A percentile compares a stretch with the other conserved stretches of the same genome.
Evolutionary conservation across 345 rosid species (phyloP).

Genomic region (Draba incana): DNA sequence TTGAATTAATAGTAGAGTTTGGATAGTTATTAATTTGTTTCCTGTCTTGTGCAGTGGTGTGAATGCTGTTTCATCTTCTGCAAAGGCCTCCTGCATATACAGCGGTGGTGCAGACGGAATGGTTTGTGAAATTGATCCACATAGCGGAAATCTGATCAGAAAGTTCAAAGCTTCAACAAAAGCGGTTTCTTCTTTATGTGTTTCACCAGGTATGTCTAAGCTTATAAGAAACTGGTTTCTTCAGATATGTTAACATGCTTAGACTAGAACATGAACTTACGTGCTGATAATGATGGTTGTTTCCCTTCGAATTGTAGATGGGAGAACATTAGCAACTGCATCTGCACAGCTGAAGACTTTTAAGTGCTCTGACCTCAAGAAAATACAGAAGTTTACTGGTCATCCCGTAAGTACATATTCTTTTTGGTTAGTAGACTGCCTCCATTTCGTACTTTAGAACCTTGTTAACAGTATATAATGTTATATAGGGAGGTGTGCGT

Average conservation of each 20-base stretch:
- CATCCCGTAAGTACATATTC: conserved; percentile 72
- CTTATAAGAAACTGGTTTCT: conserved; percentile 1
- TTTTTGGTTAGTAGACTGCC: not conserved
- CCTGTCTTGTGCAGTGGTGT: conserved; percentile 73
- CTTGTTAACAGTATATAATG: conserved; percentile 11
- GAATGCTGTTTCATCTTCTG: conserved; percentile 73
- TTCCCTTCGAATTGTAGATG: conserved; percentile 51
- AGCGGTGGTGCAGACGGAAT: conserved; percentile 92
- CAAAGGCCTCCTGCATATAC: conserved; percentile 59
- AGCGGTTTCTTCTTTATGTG: conserved; percentile 73
- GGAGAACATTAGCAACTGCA: conserved; percentile 75
- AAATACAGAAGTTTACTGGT: conserved; percentile 86
- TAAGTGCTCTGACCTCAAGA: conserved; percentile 70
- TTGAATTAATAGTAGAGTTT: conserved; percentile 12
- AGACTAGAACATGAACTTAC: conserved; percentile 6
- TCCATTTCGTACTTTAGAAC: not conserved
- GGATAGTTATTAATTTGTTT: conserved; percentile 14
- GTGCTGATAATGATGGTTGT: conserved; percentile 33
- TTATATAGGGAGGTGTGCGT: conserved; percentile 72
- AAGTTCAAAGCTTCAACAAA: conserved; percentile 79
- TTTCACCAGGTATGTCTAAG: conserved; percentile 65
- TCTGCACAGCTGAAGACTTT: conserved; percentile 76
- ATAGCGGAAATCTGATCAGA: conserved; percentile 63
- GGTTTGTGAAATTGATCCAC: conserved; percentile 82
- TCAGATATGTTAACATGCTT: not conserved